Conservation (phyloP, 1,284 basidiomycete species). For the Marasmius oreades region DNA sequence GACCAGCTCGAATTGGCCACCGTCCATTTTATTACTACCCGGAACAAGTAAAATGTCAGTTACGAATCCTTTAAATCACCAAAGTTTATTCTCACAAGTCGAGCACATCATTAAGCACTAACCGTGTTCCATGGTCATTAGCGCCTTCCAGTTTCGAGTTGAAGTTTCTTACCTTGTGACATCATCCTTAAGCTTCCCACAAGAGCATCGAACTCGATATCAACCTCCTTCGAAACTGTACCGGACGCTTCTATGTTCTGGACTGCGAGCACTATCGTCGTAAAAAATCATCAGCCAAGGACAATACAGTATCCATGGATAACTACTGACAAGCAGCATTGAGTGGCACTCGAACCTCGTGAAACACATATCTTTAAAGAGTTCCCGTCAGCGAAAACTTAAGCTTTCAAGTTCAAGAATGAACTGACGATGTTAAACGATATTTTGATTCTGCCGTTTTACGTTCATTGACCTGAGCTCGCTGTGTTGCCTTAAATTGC, state of each 20-base stretch:
- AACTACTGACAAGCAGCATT: slow-evolving; percentile 59
- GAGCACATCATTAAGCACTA: slow-evolving; percentile 50
- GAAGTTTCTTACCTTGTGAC: slow-evolving; percentile 44
- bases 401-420: neutral
- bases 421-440: slow-evolving; percentile 52
- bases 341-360: slow-evolving; percentile 70
- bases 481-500: slow-evolving; percentile 14
- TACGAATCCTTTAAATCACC: neutral
- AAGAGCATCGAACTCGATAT: slow-evolving; percentile 63
- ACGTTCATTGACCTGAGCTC: slow-evolving; percentile 68
- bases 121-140: neutral
- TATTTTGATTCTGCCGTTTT: slow-evolving; percentile 61
- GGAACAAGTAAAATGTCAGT: neutral
- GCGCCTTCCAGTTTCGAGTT: neutral
- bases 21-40: slow-evolving; percentile 53
- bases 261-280: slow-evolving; percentile 51
- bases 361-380: slow-evolving; percentile 52
- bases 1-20: slow-evolving; percentile 41
- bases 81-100: slow-evolving; percentile 42
- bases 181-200: slow-evolving; percentile 70
- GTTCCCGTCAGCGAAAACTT: neutral
- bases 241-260: slow-evolving; percentile 68
- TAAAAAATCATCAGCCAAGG: neutral
- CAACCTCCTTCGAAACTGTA: slow-evolving; percentile 42
- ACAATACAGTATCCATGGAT: neutral